These are phyloP conservation scores for Lophiotrema nucula DNA, from an alignment of 495 filamentous ascomycete genomes.

Conservation along the genomic window DNA sequence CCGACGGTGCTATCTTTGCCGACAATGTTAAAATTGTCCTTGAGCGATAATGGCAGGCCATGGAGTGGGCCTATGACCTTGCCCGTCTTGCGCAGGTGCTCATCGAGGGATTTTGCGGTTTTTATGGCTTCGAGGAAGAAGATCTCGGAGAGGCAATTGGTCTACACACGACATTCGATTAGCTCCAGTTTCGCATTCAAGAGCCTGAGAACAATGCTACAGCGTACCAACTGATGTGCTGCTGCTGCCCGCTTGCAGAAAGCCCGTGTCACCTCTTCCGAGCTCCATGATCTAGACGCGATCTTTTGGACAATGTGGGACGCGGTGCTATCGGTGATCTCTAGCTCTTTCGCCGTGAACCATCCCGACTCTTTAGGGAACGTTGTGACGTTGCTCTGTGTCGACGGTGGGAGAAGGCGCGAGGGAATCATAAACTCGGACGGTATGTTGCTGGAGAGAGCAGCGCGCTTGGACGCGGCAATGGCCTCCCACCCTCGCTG, in stretches of 20 bases:
- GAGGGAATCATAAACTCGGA: constrained; percentile 45
- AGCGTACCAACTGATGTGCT: constrained; percentile 34
- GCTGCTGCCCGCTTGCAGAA: constrained; percentile 36
- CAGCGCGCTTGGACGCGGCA: constrained; percentile 42
- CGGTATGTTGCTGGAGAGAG: constrained; percentile 42
- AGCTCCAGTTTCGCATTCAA: no score
- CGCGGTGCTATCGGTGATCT: constrained; percentile 31
- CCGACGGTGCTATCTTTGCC: constrained; percentile 34
- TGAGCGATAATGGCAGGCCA: constrained; percentile 35
- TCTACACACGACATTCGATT: no score
- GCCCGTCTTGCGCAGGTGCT: constrained; percentile 35
- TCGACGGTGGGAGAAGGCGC: constrained; percentile 40
- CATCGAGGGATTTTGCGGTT: constrained; percentile 29
- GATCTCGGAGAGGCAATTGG: constrained; percentile 49
- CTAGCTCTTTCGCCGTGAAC: constrained; percentile 35
- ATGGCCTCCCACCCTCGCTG: constrained; percentile 42
- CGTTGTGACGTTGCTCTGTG: constrained; percentile 43
- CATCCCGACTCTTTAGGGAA: constrained; percentile 44
- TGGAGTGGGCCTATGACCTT: constrained; percentile 33
- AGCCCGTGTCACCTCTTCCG: constrained; percentile 33
- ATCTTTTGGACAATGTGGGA: constrained; percentile 25
- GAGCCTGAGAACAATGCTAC: no score
- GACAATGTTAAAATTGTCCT: constrained; percentile 36
- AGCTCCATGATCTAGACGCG: constrained; percentile 19
- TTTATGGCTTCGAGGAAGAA: constrained; percentile 31